Percentiles rank a stretch among this genome's conserved stretches.
These are phyloP conservation scores for Sequoiadendron giganteum DNA, from an alignment of 75 land plant species.

Conservation along the genomic window DNA sequence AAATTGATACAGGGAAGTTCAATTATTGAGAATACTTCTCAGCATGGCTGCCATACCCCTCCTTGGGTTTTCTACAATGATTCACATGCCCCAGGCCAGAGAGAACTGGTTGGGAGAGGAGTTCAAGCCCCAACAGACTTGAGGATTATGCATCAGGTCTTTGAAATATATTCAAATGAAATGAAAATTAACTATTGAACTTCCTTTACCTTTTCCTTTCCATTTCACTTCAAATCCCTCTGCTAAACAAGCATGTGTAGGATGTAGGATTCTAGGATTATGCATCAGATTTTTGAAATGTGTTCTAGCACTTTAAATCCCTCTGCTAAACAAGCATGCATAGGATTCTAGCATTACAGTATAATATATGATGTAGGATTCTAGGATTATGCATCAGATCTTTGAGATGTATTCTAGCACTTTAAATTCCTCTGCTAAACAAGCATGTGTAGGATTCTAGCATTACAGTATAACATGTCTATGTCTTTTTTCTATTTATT, in stretches of 20 bases:
- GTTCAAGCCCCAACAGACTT: not conserved
- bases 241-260: too few relatives aligned
- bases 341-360: too few relatives aligned
- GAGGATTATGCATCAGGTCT: slow-evolving; percentile 2
- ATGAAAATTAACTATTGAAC: not conserved
- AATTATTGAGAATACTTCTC: not conserved
- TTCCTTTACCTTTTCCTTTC: not conserved
- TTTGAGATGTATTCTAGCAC: too few relatives aligned
- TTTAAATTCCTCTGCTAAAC: too few relatives aligned
- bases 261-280: too few relatives aligned
- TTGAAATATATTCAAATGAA: not conserved
- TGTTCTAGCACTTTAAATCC: too few relatives aligned
- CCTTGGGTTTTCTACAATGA: not conserved
- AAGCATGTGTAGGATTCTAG: not conserved
- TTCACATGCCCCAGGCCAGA: not conserved
- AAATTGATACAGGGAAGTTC: not conserved
- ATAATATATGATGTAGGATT: too few relatives aligned
- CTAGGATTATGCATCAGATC: too few relatives aligned
- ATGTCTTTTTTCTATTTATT: not conserved
- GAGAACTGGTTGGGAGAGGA: not conserved
- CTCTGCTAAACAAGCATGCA: too few relatives aligned
- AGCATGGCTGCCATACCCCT: not conserved
- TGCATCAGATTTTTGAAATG: too few relatives aligned
- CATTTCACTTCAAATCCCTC: not conserved
- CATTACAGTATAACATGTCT: not conserved